A percentile compares a stretch with the other conserved stretches of the same genome.
Conservation (phyloP, 2,329 filamentous ascomycete genomes). For the Mycosphaerella sp. region DNA sequence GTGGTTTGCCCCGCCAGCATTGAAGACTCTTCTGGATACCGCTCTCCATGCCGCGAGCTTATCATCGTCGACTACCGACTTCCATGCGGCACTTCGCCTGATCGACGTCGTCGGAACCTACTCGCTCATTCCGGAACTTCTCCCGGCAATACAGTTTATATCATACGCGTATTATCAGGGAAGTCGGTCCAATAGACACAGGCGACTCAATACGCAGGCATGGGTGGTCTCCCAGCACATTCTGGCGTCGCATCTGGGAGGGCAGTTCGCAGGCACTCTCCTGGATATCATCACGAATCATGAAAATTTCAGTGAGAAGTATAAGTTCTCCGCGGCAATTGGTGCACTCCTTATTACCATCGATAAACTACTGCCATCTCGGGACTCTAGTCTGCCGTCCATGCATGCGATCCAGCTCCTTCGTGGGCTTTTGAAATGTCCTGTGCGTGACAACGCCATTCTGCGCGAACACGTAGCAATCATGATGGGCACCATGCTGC, state of each 20-base stretch:
- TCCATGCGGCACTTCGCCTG: slow-evolving; percentile 28
- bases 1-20: slow-evolving; percentile 28
- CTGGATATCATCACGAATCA: slow-evolving; percentile 24
- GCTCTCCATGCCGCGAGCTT: slow-evolving; percentile 25
- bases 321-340: slow-evolving; percentile 23
- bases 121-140: slow-evolving; percentile 25
- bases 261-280: slow-evolving; percentile 24
- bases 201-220: slow-evolving; percentile 24
- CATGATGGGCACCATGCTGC: slow-evolving; percentile 17
- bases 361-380: slow-evolving; percentile 21
- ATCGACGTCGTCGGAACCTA: slow-evolving; percentile 31
- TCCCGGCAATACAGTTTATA: slow-evolving; percentile 26
- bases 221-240: slow-evolving; percentile 28
- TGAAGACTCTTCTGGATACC: slow-evolving; percentile 22
- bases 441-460: slow-evolving; percentile 18
- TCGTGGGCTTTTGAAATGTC: slow-evolving; percentile 14
- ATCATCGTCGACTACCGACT: slow-evolving; percentile 28
- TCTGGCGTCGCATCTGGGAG: slow-evolving; percentile 29
- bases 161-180: slow-evolving; percentile 31
- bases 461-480: slow-evolving; percentile 20
- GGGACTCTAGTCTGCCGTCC: slow-evolving; percentile 1
- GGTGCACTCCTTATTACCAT: slow-evolving; percentile 31
- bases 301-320: slow-evolving; percentile 17
- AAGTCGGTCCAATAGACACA: slow-evolving; percentile 28
- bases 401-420: slow-evolving; percentile 21